Evolutionary conservation across 148 eudicot genomes (phyloP), one percentile per base, ranked within the genome.

Genomic region (Chenopodium berlandieri): DNA sequence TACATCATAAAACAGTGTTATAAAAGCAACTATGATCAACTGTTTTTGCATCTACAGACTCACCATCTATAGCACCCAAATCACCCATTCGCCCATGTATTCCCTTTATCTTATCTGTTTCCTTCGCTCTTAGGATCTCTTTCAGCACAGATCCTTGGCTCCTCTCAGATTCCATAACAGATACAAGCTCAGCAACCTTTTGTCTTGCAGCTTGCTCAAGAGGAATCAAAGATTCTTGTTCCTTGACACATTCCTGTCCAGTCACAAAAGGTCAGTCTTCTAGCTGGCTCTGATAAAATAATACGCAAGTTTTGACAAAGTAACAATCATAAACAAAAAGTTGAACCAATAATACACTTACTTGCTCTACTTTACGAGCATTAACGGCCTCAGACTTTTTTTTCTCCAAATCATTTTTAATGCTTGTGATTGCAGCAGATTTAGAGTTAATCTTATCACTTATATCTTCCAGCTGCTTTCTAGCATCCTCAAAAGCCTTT

Each of bases 31-130:
- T 70, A 25, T 22, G 4, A 19, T 34, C 7, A 46, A 69, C 19
- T 30, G 25, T 65, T 71, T 32, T 4, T 46, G 56, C 52, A 48
- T 71, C 17, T 23, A 23, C 17, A 7, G 11, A 64, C 90, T 83
- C 83, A 96, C 99, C 94, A 84, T 96, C 99, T 81, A 96, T 96
- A 73, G 98, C 98, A 75, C 99, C 99, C 52, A 96, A 81, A 84
- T 96, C 98, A 79, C 99, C 99, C 94, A 96, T 88, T 82, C 99
- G 91, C n/a, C 97, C 99, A 91, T 91, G 89, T 81, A 96, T 92
- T 70, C 99, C 98, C 74, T 84, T 82, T 72, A 96, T 94, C 40
- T 83, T 81, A 73, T 92, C 94, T 58, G 90, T 78, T 75, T 90
- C 94, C 90, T 94, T 96, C 75, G 98, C 97, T 80, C 89, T 91